Conservation (phyloP, 352 stramenopile genomes). For the Phytophthora melonis region DNA sequence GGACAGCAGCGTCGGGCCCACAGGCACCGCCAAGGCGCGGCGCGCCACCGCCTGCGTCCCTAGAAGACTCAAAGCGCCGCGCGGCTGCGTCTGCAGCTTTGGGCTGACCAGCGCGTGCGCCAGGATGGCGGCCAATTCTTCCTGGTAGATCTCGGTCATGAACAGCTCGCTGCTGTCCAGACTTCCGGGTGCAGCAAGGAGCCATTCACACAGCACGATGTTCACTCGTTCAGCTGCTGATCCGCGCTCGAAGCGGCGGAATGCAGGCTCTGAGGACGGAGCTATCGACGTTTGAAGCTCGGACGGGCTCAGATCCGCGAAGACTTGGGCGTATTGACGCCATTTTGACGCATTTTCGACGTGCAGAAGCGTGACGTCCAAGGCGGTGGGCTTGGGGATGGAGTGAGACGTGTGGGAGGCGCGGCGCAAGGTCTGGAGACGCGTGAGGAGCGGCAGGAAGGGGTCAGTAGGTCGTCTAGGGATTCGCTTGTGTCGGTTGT, state of each 20-base stretch:
- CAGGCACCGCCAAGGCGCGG: constrained; percentile 43
- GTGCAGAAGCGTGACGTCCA: constrained; percentile 43
- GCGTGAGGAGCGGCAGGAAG: constrained; percentile 64
- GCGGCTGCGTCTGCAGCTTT: constrained; percentile 34
- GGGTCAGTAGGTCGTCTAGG: constrained; percentile 38
- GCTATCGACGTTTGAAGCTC: constrained; percentile 29
- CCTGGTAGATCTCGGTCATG: constrained; percentile 62
- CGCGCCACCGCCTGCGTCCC: constrained; percentile 16
- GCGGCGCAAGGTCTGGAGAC: constrained; percentile 47
- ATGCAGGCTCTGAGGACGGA: constrained; percentile 21
- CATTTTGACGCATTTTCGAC: constrained; percentile 55
- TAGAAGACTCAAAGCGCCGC: constrained; percentile 22
- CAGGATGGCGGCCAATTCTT: constrained; percentile 63
- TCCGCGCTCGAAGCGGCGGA: constrained; percentile 64
- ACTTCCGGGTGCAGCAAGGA: constrained; percentile 21
- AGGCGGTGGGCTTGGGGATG: not conserved
- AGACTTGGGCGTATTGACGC: constrained; percentile 49
- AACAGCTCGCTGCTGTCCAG: constrained; percentile 58
- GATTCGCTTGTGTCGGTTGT: constrained; percentile 13
- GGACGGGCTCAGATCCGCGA: constrained; percentile 37
- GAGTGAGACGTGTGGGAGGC: not conserved
- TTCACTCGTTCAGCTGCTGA: constrained; percentile 36
- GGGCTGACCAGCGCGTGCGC: constrained; percentile 49
- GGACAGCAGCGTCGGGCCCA: constrained; percentile 53
- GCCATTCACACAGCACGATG: constrained; percentile 53